These are phyloP conservation scores for Ceratobasidium sp. DNA, from an alignment of 1,284 basidiomycete species.

Conservation along the genomic window DNA sequence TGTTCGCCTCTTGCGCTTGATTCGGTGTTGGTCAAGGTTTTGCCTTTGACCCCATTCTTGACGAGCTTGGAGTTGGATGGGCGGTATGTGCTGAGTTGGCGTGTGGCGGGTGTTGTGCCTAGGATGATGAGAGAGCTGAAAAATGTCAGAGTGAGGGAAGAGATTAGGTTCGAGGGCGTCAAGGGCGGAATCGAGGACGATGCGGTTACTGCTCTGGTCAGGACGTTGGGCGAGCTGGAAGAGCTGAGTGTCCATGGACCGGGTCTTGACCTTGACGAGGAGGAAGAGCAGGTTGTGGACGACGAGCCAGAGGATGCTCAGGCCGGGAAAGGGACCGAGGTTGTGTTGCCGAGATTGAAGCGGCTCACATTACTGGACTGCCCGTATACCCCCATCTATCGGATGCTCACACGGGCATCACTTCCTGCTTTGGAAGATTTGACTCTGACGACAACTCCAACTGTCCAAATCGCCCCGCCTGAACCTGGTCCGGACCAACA, in stretches of 20 bases:
- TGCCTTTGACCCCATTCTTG: slow-evolving; percentile 76
- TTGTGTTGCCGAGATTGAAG: slow-evolving; percentile 63
- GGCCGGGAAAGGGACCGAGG: slow-evolving; percentile 41
- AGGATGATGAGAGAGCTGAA: slow-evolving; percentile 62
- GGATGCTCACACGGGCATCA: slow-evolving; percentile 63
- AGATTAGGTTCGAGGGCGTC: slow-evolving; percentile 50
- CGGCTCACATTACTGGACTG: slow-evolving; percentile 72
- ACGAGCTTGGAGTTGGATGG: slow-evolving; percentile 66
- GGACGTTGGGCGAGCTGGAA: slow-evolving; percentile 65
- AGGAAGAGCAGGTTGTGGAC: slow-evolving; percentile 50
- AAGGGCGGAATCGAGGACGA: slow-evolving; percentile 46
- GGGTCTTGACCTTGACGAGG: slow-evolving; percentile 58
- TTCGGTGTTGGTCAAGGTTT: slow-evolving; percentile 65
- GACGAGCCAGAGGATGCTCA: slow-evolving; percentile 43
- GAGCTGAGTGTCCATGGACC: slow-evolving; percentile 69
- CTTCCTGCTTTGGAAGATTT: slow-evolving; percentile 73
- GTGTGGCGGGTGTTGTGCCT: slow-evolving; percentile 63
- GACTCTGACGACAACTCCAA: slow-evolving; percentile 59
- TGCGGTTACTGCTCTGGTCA: slow-evolving; percentile 58
- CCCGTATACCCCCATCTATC: slow-evolving; percentile 68
- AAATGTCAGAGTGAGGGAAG: slow-evolving; percentile 51
- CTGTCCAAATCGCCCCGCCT: slow-evolving; percentile 55
- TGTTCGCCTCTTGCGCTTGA: slow-evolving; percentile 61
- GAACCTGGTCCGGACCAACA: slow-evolving; percentile 37
- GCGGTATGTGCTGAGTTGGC: slow-evolving; percentile 65